Evolutionary conservation across 2,329 filamentous ascomycete species (phyloP).

Genomic region (Colletotrichum agaves): DNA sequence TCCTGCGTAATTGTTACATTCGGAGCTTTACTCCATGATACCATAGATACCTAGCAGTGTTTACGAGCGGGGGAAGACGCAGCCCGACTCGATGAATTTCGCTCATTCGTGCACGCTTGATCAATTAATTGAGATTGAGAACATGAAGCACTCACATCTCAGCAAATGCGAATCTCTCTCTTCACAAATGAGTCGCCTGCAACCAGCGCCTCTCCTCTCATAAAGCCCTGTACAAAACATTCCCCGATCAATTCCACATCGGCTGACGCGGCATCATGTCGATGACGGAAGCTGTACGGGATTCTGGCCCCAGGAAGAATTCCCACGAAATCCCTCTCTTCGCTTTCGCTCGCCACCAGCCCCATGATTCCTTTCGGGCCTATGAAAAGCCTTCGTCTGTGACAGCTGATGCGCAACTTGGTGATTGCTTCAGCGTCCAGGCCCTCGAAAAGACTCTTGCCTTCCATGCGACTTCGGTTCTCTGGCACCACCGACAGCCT

Average conservation of each 20-base stretch:
- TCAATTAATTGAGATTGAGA: neutral
- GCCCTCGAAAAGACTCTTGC: neutral
- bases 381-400: conserved; percentile 3
- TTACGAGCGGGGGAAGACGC: neutral
- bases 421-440: neutral
- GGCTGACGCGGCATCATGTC: neutral
- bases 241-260: conserved; percentile 3
- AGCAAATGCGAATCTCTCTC: neutral
- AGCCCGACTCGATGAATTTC: neutral
- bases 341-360: neutral
- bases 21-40: neutral
- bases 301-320: conserved; percentile 1
- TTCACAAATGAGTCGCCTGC: neutral
- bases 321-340: neutral
- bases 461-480: too few species aligned
- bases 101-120: neutral
- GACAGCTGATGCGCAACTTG: conserved; percentile 6
- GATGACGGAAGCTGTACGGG: conserved; percentile 16
- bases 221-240: neutral
- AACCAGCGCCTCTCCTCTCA: neutral
- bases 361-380: conserved; percentile 1
- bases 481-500: neutral
- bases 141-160: neutral
- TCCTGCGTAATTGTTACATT: neutral
- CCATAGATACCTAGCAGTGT: conserved; percentile 8